Evolutionary conservation across 129 eudicot species (phyloP).

Genomic region (Saposhnikovia divaricata): DNA sequence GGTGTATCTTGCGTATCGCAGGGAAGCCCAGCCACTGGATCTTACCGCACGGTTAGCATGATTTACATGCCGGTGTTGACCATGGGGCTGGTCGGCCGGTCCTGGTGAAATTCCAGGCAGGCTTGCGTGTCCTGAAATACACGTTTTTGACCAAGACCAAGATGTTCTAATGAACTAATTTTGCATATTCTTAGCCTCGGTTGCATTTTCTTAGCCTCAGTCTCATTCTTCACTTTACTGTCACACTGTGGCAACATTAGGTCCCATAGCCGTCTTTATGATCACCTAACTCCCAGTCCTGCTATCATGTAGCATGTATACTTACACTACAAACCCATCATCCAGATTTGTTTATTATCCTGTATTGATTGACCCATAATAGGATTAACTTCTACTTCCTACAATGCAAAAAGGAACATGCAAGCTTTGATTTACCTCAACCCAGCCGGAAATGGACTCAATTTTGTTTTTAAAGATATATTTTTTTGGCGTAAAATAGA

Average conservation of each 20-base stretch:
- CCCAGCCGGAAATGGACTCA: neutral
- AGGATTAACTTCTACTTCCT: neutral
- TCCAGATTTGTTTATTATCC: neutral
- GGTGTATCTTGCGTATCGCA: too few species aligned
- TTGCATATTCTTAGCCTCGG: neutral
- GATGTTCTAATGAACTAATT: too few species aligned
- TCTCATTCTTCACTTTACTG: neutral
- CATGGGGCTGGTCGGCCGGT: too few species aligned
- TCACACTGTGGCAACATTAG: neutral
- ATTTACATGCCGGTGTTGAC: too few species aligned
- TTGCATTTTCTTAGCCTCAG: neutral
- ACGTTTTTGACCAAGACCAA: too few species aligned
- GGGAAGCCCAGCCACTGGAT: too few species aligned
- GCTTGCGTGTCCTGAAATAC: too few species aligned
- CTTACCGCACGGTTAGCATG: too few species aligned
- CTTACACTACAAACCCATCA: neutral
- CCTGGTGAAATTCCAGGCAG: too few species aligned
- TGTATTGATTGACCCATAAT: neutral
- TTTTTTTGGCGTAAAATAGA: neutral
- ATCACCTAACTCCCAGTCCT: neutral
- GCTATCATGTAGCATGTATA: neutral
- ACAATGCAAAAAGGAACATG: neutral
- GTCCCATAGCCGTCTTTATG: neutral
- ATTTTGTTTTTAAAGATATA: too few species aligned
- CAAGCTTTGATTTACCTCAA: too few species aligned